Percentiles rank a stretch among this genome's conserved stretches.
Conservation (phyloP, 306 rosid species). For the Carpinus fangiana region DNA sequence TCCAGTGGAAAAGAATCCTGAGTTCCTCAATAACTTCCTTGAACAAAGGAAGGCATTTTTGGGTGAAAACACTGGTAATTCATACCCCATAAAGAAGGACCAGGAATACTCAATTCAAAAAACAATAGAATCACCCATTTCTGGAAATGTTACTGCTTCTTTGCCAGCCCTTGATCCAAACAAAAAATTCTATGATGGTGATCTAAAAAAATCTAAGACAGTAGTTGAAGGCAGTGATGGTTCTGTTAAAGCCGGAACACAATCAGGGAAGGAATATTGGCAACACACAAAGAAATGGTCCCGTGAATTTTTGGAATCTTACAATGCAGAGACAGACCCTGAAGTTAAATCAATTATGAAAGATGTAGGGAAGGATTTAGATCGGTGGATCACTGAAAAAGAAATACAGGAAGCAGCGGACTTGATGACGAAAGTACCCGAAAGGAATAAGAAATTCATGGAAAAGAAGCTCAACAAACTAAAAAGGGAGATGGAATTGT, state of each 20-base stretch:
- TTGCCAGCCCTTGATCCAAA: constrained; percentile 29
- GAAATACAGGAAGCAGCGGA: constrained; percentile 88
- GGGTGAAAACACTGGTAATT: constrained; percentile 27
- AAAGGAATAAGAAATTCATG: constrained; percentile 56
- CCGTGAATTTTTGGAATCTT: constrained; percentile 73
- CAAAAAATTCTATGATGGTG: constrained; percentile 19
- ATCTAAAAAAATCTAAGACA: constrained; percentile 48
- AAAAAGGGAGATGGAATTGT: constrained; percentile 92
- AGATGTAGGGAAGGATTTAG: constrained; percentile 84
- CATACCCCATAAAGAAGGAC: constrained; percentile 45
- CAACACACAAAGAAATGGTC: constrained; percentile 99
- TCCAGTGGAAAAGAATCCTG: constrained; percentile 66
- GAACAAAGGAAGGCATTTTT: constrained; percentile 49
- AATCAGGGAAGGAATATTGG: constrained; percentile 93
- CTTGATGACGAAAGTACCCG: constrained; percentile 63
- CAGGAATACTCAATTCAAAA: constrained; percentile 35
- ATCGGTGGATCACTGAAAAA: constrained; percentile 89
- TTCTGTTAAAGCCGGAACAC: constrained; percentile 75
- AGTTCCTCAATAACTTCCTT: constrained; percentile 54
- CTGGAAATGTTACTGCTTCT: constrained; percentile 33
- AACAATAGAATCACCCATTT: constrained; percentile 43
- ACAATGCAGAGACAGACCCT: constrained; percentile 84
- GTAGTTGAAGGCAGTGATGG: constrained; percentile 89
- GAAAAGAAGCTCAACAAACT: constrained; percentile 81
- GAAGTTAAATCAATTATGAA: constrained; percentile 75